Percentiles rank a stretch among this genome's conserved stretches.
Conservation (phyloP, 441 rosid species). For the Adansonia madagascariensis region DNA sequence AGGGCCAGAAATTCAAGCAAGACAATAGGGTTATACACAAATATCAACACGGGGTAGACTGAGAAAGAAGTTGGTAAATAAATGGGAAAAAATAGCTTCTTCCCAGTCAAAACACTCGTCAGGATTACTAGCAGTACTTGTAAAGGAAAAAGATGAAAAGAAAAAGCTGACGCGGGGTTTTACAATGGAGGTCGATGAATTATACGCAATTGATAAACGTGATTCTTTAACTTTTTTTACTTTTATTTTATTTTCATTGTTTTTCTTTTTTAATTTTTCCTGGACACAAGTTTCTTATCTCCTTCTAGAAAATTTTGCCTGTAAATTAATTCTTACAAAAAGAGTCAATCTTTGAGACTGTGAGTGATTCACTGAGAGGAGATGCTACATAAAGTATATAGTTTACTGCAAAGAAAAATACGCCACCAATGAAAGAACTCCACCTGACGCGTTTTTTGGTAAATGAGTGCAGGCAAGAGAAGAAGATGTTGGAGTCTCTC, state of each 20-base stretch:
- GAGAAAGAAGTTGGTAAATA: slow-evolving; percentile 10
- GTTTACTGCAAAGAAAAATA: neutral
- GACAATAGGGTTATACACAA: slow-evolving; percentile 27
- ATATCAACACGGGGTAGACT: slow-evolving; percentile 33
- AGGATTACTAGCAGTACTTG: slow-evolving; percentile 44
- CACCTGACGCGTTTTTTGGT: slow-evolving; percentile 50
- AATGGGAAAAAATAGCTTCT: slow-evolving; percentile 40
- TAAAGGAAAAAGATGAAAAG: slow-evolving; percentile 4
- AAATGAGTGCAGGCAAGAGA: slow-evolving; percentile 61
- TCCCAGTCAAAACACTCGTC: slow-evolving; percentile 54
- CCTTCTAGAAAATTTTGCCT: slow-evolving; percentile 11
- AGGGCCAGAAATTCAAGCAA: slow-evolving; percentile 29
- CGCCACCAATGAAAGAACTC: neutral
- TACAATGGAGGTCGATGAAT: slow-evolving; percentile 32
- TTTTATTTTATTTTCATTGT: too few relatives aligned
- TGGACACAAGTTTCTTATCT: slow-evolving; percentile 22
- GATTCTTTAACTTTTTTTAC: too few relatives aligned
- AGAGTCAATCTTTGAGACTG: slow-evolving; percentile 32
- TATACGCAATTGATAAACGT: slow-evolving; percentile 40
- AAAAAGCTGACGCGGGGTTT: too few relatives aligned
- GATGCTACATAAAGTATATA: neutral
- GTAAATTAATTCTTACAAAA: slow-evolving; percentile 19
- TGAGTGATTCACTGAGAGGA: slow-evolving; percentile 18
- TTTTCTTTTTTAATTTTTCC: slow-evolving; percentile 15
- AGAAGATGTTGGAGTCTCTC: slow-evolving; percentile 54